Evolutionary conservation across 306 rosid species (phyloP).

Genomic region (Rubus idaeus): DNA sequence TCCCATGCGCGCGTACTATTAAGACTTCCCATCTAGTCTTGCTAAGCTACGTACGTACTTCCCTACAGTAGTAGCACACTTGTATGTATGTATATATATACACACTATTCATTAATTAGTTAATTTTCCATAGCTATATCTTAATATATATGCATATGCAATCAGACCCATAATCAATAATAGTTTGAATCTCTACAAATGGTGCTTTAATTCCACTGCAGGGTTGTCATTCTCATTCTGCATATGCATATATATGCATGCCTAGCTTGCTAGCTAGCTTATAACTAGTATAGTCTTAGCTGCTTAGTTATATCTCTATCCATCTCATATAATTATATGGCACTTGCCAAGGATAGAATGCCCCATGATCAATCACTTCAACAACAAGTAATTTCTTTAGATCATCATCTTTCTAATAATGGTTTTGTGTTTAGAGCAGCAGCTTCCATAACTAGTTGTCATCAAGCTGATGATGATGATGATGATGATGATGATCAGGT

Average conservation of each 20-base stretch:
- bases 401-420: constrained; percentile 10
- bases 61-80: constrained; percentile 14
- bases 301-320: too few species aligned
- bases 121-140: background rate
- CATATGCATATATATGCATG: constrained; percentile 18
- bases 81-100: background rate
- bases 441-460: background rate
- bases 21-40: constrained; percentile 23
- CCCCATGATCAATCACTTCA: constrained; percentile 22
- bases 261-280: constrained; percentile 15
- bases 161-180: constrained; percentile 33
- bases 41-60: constrained; percentile 1
- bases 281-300: background rate
- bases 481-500: constrained; percentile 14
- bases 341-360: constrained; percentile 44
- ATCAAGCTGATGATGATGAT: constrained; percentile 26
- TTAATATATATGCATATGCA: background rate
- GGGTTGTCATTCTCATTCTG: constrained; percentile 21
- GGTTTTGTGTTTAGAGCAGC: constrained; percentile 28
- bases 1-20: constrained; percentile 13
- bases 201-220: constrained; percentile 18
- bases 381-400: constrained; percentile 20
- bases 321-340: constrained; percentile 29
- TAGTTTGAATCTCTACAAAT: constrained; percentile 46
- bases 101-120: constrained; percentile 4